Evolutionary conservation across 2,329 filamentous ascomycete genomes (phyloP).

Genomic region (Fusarium decemcellulare): DNA sequence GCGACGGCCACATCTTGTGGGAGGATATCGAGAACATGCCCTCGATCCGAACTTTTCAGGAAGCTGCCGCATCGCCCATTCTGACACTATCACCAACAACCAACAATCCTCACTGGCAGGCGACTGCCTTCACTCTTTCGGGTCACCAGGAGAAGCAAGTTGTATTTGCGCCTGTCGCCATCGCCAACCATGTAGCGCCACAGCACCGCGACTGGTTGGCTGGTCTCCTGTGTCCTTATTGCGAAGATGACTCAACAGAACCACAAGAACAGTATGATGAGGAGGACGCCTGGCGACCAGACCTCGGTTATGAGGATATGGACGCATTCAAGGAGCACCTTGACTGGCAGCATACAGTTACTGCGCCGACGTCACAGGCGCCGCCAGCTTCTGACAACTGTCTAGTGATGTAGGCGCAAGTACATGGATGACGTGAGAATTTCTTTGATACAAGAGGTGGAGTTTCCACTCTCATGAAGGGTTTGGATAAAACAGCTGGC

Average conservation of each 20-base stretch:
- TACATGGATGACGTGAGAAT: neutral
- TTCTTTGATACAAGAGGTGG: constrained; percentile 1
- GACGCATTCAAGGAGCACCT: constrained; percentile 67
- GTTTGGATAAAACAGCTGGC: constrained; percentile 32
- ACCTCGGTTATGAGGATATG: constrained; percentile 66
- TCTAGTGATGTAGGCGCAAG: constrained; percentile 58
- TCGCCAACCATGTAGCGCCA: constrained; percentile 70
- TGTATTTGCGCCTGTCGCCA: constrained; percentile 69
- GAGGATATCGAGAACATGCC: constrained; percentile 69
- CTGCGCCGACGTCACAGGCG: constrained; percentile 55
- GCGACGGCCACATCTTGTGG: constrained; percentile 73
- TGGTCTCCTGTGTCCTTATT: constrained; percentile 68
- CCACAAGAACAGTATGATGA: constrained; percentile 63
- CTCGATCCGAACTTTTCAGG: constrained; percentile 56
- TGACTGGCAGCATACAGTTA: constrained; percentile 67
- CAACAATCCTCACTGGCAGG: constrained; percentile 65
- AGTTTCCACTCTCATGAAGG: constrained; percentile 13
- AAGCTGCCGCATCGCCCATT: constrained; percentile 41
- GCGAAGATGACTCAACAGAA: constrained; percentile 65
- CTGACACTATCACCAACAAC: constrained; percentile 44
- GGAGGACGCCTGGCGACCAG: constrained; percentile 63
- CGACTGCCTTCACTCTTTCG: constrained; percentile 59
- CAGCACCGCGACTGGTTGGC: constrained; percentile 66
- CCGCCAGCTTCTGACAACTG: constrained; percentile 57
- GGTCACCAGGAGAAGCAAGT: constrained; percentile 63